Conservation (phyloP, 225 moss, liverwort and hornwort species). For the Physcomitrellopsis africana region DNA sequence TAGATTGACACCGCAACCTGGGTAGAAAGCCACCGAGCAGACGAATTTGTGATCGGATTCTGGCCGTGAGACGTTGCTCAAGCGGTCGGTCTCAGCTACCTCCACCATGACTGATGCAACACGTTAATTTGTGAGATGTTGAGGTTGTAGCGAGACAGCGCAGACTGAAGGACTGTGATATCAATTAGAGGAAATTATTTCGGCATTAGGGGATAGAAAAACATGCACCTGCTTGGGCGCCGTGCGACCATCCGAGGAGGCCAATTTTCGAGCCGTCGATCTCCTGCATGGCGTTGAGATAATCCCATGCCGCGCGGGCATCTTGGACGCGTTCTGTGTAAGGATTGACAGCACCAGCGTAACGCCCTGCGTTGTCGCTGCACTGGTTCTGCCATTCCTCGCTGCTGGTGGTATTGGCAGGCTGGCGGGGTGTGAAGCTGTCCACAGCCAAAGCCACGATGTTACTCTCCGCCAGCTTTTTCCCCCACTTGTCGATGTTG, state of each 20-base stretch:
- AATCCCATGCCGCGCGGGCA: constrained; percentile 62
- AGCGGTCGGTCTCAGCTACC: constrained; percentile 46
- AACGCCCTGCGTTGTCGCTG: constrained; percentile 41
- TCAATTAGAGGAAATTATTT: too few species aligned
- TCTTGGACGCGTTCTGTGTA: constrained; percentile 64
- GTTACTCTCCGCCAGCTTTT: constrained; percentile 52
- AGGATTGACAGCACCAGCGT: constrained; percentile 50
- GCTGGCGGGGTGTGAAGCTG: constrained; percentile 68
- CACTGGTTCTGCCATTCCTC: constrained; percentile 73
- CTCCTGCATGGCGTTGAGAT: constrained; percentile 39
- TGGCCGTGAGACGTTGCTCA: constrained; percentile 17
- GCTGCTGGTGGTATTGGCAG: constrained; percentile 30
- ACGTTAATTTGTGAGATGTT: background rate
- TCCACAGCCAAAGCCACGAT: constrained; percentile 69
- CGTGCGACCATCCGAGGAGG: constrained; percentile 72
- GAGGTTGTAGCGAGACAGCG: too few species aligned
- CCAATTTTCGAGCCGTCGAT: constrained; percentile 46
- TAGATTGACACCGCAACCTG: constrained; percentile 54
- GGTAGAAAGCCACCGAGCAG: constrained; percentile 60
- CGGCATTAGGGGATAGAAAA: background rate
- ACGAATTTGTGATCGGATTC: constrained; percentile 48
- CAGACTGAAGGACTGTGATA: too few species aligned
- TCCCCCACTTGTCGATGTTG: constrained; percentile 65
- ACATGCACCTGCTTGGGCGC: constrained; percentile 49
- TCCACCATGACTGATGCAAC: constrained; percentile 52